Percentiles rank a stretch among this genome's conserved stretches.
Conservation (phyloP, 2,329 filamentous ascomycete genomes). For the Lachnellula occidentalis region DNA sequence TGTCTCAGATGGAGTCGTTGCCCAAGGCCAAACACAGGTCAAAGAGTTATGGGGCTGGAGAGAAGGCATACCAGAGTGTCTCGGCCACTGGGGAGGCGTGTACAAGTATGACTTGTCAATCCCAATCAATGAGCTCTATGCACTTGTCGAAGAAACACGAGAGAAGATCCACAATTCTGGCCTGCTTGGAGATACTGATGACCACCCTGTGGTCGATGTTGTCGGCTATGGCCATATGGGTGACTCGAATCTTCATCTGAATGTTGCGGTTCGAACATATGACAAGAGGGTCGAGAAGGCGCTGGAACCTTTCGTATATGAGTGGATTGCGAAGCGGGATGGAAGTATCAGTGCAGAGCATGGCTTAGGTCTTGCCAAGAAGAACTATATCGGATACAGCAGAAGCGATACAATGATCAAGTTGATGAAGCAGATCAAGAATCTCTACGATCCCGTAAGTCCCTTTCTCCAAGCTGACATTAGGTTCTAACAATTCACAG, state of each 20-base stretch:
- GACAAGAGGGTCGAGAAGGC: conserved; percentile 81
- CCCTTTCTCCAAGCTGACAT: not conserved
- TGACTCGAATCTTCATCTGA: conserved; percentile 91
- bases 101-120: conserved; percentile 99
- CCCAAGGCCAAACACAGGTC: conserved; percentile 88
- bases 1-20: conserved; percentile 82
- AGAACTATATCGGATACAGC: conserved; percentile 91
- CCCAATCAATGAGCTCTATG: conserved; percentile 80
- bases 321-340: conserved; percentile 84
- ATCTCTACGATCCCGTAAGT: conserved; percentile 87
- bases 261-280: conserved; percentile 76
- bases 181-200: conserved; percentile 69
- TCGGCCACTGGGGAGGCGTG: conserved; percentile 86
- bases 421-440: conserved; percentile 94
- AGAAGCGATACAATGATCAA: conserved; percentile 79
- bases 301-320: conserved; percentile 93
- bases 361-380: conserved; percentile 90
- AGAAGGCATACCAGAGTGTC: conserved; percentile 84
- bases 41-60: conserved; percentile 84
- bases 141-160: conserved; percentile 79
- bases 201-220: conserved; percentile 78
- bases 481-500: conserved; percentile 40
- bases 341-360: conserved; percentile 98
- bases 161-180: conserved; percentile 67
- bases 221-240: conserved; percentile 98